Percentiles rank a stretch among this genome's conserved stretches.
Conservation (phyloP, 495 filamentous ascomycete genomes). For the Aspergillus sclerotioniger region DNA sequence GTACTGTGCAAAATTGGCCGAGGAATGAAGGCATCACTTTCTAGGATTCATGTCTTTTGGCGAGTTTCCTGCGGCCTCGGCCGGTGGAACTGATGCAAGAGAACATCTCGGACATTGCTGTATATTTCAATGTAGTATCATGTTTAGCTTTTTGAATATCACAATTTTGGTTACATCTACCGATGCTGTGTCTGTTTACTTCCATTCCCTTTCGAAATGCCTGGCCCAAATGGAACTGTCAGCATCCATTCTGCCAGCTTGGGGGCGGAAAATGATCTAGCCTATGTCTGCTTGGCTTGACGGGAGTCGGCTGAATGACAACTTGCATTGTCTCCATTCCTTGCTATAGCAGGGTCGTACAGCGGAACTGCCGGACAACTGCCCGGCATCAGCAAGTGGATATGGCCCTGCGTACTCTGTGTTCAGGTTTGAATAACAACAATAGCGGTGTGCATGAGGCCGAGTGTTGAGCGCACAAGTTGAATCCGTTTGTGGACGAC, state of each 20-base stretch:
- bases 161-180: background rate
- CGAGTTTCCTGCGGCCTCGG: slow-evolving; percentile 36
- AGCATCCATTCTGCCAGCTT: slow-evolving; percentile 1
- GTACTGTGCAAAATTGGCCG: slow-evolving; percentile 35
- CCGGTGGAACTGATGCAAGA: slow-evolving; percentile 67
- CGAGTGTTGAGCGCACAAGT: slow-evolving; percentile 9
- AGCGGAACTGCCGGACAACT: background rate
- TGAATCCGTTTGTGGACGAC: background rate
- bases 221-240: background rate
- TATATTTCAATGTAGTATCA: slow-evolving; percentile 4
- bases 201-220: background rate
- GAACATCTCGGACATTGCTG: slow-evolving; percentile 62
- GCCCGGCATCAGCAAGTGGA: slow-evolving; percentile 5
- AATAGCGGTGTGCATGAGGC: slow-evolving; percentile 23
- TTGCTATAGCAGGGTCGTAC: background rate
- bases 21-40: slow-evolving; percentile 66
- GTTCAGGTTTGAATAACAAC: slow-evolving; percentile 4
- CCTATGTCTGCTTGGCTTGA: background rate
- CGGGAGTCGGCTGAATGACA: slow-evolving; percentile 7
- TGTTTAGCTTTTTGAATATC: background rate
- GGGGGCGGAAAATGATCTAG: background rate
- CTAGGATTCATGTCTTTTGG: slow-evolving; percentile 31
- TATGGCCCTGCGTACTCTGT: slow-evolving; percentile 5
- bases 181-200: background rate
- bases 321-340: slow-evolving; percentile 2